Percentiles rank a stretch among this genome's conserved stretches.
phyloP scores from a whole-genome alignment of 495 filamentous ascomycete genomes.

The Xylaria curta region DNA sequence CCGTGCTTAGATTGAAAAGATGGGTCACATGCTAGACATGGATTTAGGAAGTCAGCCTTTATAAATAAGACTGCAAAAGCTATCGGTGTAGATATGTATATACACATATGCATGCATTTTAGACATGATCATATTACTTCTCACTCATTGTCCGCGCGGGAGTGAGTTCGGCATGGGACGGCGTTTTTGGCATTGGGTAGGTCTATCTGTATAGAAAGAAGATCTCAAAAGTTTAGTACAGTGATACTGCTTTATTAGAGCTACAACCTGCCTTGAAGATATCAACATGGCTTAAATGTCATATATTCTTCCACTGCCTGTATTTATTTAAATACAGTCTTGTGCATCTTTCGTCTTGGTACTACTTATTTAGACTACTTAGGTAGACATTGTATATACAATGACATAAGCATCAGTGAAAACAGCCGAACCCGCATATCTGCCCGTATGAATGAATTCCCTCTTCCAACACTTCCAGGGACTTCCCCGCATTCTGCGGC shows the following conservation, averaged over 20 bases:
- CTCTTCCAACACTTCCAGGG: not conserved
- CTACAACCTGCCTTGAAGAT: not conserved
- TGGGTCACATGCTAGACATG: slow-evolving; percentile 68
- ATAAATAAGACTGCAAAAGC: not conserved
- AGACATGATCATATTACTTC: not conserved
- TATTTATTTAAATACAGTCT: not conserved
- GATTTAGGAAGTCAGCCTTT: slow-evolving; percentile 25
- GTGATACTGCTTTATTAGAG: not conserved
- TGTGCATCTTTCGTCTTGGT: not conserved
- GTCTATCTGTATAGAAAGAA: not conserved
- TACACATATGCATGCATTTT: slow-evolving; percentile 10
- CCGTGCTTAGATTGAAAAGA: slow-evolving; percentile 67
- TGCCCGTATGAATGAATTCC: not conserved
- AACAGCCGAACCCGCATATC: not conserved
- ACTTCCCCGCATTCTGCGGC: not conserved
- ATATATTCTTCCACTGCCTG: not conserved
- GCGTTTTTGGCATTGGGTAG: slow-evolving; percentile 10
- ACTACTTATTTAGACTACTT: not conserved
- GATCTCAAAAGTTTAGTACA: not conserved
- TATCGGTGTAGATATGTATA: slow-evolving; percentile 8
- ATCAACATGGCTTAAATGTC: not conserved
- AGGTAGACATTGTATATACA: not conserved
- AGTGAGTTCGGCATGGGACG: slow-evolving; percentile 4
- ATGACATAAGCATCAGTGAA: not conserved
- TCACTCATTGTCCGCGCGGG: slow-evolving; percentile 3